Evolutionary conservation across 176 grass and related monocot genomes (phyloP), one percentile per base, ranked within the genome.

Genomic region (Ensete ventricosum): DNA sequence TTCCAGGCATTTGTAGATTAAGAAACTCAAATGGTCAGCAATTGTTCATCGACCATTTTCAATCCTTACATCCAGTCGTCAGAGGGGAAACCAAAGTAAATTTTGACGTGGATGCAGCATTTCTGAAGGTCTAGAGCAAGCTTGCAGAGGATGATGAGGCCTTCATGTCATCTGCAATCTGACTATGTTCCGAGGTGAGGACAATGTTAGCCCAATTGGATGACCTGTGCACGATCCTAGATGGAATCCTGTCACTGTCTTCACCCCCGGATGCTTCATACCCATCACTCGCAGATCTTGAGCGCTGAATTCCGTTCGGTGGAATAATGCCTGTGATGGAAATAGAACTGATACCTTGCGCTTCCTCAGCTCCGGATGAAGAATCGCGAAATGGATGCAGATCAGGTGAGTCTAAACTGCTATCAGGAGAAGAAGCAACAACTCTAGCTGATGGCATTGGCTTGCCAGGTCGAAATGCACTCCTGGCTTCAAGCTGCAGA

Each of bases 241-340:
- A 99, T 0, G 96, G 96, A 55, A 99, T 94, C 19, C 91, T 83
- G 55, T 99, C 91, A 3, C 90, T 93, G 74, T 99, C 96, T 75
- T 99, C 96, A 3, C 95, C 96, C 64, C 96, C 96, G 2, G 96
- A 99, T 53, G 96, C 96, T 79, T 99, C 96, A 54, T 95, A 94
- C 0, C 96, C 96, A 1, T 99, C 96, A 2, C 96, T 99, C 0
- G 91, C 84, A 0, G 96, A 99, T 62, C 96, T 90, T 50, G 81
- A 87, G 17, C 91, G 85, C 68, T 89, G 70, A 9, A 91, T 87
- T 52, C 87, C 77, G 20, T 67, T 88, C 27, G 83, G 88, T 20
- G 65, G 58, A 73, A 78, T 82, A 20, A 79, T 54, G 75, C 88
- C 91, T 50, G 80, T 76, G 11, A 67, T 79, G 51, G 82, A 58